phyloP scores from a whole-genome alignment of 2,329 filamentous ascomycete species.

The Claviceps sp. region DNA sequence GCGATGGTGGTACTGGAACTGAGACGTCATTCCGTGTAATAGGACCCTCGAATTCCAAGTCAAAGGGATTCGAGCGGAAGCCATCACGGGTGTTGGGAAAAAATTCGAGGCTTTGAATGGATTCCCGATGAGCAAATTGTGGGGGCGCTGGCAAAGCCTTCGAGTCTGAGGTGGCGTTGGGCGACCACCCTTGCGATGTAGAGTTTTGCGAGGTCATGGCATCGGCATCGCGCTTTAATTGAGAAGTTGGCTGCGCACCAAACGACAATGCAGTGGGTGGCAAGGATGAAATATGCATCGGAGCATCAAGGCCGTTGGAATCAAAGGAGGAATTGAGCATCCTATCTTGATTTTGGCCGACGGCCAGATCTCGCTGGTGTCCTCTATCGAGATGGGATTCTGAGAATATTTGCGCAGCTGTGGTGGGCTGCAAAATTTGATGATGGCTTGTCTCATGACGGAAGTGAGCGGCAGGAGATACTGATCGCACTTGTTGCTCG shows the following conservation, averaged over 20 bases:
- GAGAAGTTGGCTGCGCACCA: background rate
- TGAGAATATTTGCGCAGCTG: background rate
- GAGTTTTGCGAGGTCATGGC: constrained; percentile 25
- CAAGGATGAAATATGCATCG: background rate
- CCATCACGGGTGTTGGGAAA: constrained; percentile 36
- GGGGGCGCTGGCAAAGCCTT: constrained; percentile 21
- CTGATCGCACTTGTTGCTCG: background rate
- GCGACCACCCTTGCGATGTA: constrained; percentile 34
- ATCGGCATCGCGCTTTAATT: constrained; percentile 2
- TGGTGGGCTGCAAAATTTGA: background rate
- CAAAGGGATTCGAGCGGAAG: constrained; percentile 51
- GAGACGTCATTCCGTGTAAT: constrained; percentile 8
- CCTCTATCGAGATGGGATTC: background rate
- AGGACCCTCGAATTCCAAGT: constrained; percentile 35
- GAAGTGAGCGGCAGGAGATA: background rate
- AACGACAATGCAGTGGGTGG: constrained; percentile 1
- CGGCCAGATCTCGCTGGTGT: background rate
- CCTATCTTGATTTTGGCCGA: background rate
- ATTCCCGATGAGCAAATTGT: constrained; percentile 23
- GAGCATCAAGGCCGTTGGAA: constrained; percentile 26
- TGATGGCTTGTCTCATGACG: background rate
- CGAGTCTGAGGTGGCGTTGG: constrained; percentile 17
- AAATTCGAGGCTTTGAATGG: constrained; percentile 25
- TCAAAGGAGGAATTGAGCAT: constrained; percentile 33
- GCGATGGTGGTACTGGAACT: constrained; percentile 11